Conservation (phyloP, 2,329 filamentous ascomycete species). For the Fusarium sp. region DNA sequence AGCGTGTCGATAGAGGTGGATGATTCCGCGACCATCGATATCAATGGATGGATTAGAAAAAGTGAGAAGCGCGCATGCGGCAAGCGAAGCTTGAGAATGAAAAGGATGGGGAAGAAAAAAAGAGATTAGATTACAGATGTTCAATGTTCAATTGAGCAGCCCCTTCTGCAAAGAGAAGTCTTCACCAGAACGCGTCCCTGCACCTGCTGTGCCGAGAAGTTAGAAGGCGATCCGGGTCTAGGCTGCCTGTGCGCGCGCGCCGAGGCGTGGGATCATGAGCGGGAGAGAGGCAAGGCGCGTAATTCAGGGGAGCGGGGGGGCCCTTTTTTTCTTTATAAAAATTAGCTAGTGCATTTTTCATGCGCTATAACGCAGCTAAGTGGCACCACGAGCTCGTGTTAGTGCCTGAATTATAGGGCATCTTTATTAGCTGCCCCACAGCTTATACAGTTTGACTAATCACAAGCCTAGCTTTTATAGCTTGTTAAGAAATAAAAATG, state of each 20-base stretch:
- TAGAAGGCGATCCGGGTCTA: background rate
- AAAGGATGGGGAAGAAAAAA: background rate
- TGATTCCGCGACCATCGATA: conserved; percentile 2
- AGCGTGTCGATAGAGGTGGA: conserved; percentile 12
- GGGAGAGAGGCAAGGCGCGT: background rate
- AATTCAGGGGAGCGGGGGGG: background rate
- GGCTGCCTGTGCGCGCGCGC: conserved; percentile 4
- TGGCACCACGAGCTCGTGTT: background rate
- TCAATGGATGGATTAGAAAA: background rate
- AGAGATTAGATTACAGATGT: background rate
- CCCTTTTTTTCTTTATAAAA: conserved; percentile 22
- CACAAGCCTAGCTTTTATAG: background rate
- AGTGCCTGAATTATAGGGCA: background rate
- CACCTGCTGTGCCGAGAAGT: conserved; percentile 11
- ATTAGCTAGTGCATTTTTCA: conserved; percentile 14
- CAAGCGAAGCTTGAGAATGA: background rate
- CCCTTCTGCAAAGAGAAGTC: conserved; percentile 7
- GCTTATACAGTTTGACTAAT: background rate
- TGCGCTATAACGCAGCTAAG: background rate
- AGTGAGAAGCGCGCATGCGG: background rate
- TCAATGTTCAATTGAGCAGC: background rate
- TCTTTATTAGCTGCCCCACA: background rate
- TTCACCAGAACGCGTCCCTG: conserved; percentile 23
- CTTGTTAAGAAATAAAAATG: background rate
- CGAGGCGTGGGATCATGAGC: background rate